These are phyloP conservation scores for Picea mariana DNA, from an alignment of 83 land plant genomes.

Conservation along the genomic window DNA sequence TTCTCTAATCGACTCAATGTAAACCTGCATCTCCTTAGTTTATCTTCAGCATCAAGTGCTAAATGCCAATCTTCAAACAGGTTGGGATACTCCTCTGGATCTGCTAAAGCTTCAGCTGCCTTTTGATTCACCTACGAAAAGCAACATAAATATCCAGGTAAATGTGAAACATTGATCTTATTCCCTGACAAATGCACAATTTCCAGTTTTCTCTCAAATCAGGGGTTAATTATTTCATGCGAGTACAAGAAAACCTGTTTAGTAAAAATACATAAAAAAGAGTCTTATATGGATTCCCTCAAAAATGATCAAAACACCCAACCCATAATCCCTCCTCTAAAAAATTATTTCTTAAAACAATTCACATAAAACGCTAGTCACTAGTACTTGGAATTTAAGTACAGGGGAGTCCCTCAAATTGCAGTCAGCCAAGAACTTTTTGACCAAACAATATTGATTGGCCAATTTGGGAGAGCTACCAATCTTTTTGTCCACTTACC, in stretches of 20 bases:
- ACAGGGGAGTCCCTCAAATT: too few species aligned
- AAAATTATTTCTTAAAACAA: too few species aligned
- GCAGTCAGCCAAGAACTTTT: too few species aligned
- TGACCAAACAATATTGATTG: too few species aligned
- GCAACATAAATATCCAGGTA: background rate
- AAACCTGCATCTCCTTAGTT: slow-evolving; percentile 19
- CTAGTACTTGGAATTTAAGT: too few species aligned
- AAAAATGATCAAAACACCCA: background rate
- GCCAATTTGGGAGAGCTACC: too few species aligned
- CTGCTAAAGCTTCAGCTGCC: slow-evolving; percentile 56
- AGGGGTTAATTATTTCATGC: background rate
- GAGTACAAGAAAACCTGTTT: background rate
- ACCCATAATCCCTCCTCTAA: too few species aligned
- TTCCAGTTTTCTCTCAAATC: background rate
- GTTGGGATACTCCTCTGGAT: slow-evolving; percentile 50
- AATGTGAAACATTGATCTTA: too few species aligned
- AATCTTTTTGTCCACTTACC: slow-evolving; percentile 14
- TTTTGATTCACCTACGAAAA: slow-evolving; percentile 41
- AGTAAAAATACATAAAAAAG: background rate
- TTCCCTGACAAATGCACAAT: too few species aligned
- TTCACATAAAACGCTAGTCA: too few species aligned
- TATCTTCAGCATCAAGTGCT: slow-evolving; percentile 37
- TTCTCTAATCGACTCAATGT: background rate
- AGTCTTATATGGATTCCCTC: background rate
- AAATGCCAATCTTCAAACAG: slow-evolving; percentile 47